phyloP scores from a whole-genome alignment of 345 rosid species.

The Brassica juncea region DNA sequence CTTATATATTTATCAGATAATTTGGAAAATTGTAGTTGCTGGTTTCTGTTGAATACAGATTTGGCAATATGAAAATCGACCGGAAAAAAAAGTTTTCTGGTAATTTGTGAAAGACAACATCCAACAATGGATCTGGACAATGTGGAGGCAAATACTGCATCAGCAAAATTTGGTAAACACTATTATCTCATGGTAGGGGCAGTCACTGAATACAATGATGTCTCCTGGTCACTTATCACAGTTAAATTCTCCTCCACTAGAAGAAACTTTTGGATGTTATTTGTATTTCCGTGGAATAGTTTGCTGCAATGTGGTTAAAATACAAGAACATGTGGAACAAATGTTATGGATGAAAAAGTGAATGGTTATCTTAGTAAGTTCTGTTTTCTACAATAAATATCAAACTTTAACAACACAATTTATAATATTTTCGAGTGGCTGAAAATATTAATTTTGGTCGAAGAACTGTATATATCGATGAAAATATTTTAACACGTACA shows the following conservation, averaged over 20 bases:
- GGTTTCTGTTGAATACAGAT: neutral
- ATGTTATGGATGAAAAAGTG: neutral
- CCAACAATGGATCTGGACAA: constrained; percentile 1
- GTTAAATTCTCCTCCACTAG: neutral
- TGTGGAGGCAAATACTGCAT: constrained; percentile 16
- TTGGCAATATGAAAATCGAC: neutral
- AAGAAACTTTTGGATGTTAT: neutral
- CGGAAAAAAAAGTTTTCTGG: neutral
- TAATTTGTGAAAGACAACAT: constrained; percentile 3
- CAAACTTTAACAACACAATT: neutral
- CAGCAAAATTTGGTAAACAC: constrained; percentile 28
- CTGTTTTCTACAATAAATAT: neutral
- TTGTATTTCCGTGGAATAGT: neutral
- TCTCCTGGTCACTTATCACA: neutral
- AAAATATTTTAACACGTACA: neutral
- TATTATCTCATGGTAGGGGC: neutral
- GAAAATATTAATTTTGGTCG: neutral
- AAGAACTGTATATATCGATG: neutral
- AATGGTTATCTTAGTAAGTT: too few relatives aligned
- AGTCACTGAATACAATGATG: neutral
- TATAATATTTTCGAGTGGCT: neutral
- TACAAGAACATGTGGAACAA: neutral
- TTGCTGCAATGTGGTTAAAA: neutral
- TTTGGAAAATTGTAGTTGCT: neutral
- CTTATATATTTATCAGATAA: neutral